Conservation (phyloP, 1,284 basidiomycete species). For the Mycena citricolor region DNA sequence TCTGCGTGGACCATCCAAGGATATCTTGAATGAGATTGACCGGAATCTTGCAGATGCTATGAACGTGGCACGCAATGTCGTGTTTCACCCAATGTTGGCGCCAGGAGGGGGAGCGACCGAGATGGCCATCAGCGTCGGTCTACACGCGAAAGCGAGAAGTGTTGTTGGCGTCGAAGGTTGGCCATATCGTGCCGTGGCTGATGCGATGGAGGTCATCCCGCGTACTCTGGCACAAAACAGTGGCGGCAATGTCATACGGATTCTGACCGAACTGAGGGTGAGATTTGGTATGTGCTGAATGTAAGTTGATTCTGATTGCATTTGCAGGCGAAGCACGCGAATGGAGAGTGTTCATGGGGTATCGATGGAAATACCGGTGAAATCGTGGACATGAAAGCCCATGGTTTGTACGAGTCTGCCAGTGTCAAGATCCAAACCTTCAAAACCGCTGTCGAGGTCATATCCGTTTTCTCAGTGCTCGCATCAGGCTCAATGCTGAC, state of each 20-base stretch:
- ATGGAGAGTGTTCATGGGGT: conserved; percentile 88
- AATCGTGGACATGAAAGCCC: conserved; percentile 92
- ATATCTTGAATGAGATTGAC: conserved; percentile 98
- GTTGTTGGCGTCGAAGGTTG: conserved; percentile 85
- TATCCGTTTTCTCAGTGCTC: conserved; percentile 16
- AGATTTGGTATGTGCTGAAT: conserved; percentile 16
- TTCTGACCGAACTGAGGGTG: conserved; percentile 86
- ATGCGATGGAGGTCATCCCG: conserved; percentile 98
- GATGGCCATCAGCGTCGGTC: conserved; percentile 93
- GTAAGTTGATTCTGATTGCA: conserved; percentile 7
- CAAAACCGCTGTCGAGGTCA: conserved; percentile 97
- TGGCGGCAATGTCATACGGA: conserved; percentile 92
- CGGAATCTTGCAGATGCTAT: conserved; percentile 97
- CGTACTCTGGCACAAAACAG: conserved; percentile 94
- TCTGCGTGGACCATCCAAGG: conserved; percentile 97
- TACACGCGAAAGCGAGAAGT: conserved; percentile 81
- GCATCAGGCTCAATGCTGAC: not conserved
- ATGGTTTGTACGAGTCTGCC: conserved; percentile 92
- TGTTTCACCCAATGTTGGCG: conserved; percentile 91
- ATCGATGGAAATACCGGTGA: conserved; percentile 96
- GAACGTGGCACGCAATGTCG: conserved; percentile 94
- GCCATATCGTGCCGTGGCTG: conserved; percentile 90
- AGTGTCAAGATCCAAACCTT: conserved; percentile 98
- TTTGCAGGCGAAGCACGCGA: conserved; percentile 89
- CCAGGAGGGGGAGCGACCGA: conserved; percentile 97